A percentile compares a stretch with the other conserved stretches of the same genome.
Evolutionary conservation across 768 basidiomycete species (phyloP).

Genomic region (Mycena leptocephala): DNA sequence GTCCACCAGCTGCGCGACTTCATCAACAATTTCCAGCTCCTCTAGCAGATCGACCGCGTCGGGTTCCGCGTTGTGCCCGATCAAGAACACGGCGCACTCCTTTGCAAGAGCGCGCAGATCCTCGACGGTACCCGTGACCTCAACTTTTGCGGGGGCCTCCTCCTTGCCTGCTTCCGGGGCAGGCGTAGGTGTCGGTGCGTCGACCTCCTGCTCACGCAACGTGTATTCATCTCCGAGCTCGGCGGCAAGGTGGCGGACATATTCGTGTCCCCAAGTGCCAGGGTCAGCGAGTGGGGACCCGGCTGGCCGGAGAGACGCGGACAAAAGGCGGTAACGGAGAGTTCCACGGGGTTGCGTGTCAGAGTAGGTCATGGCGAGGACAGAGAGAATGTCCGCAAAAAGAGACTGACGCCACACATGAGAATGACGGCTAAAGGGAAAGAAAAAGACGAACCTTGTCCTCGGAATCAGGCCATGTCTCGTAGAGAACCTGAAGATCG

Average conservation of each 20-base stretch:
- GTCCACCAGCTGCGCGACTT: slow-evolving; percentile 86
- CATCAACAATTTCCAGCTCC: slow-evolving; percentile 91
- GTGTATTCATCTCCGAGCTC: slow-evolving; percentile 96
- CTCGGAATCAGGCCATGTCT: slow-evolving; percentile 84
- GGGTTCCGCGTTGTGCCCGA: slow-evolving; percentile 96
- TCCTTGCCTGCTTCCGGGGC: slow-evolving; percentile 48
- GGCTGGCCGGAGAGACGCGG: slow-evolving; percentile 76
- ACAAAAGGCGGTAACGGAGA: slow-evolving; percentile 91
- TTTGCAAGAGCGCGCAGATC: slow-evolving; percentile 85
- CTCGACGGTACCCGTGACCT: slow-evolving; percentile 75
- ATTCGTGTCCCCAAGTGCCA: slow-evolving; percentile 99
- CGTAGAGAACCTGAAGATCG: slow-evolving; percentile 87
- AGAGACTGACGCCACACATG: slow-evolving; percentile 73
- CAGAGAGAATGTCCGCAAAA: slow-evolving; percentile 97
- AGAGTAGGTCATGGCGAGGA: slow-evolving; percentile 99
- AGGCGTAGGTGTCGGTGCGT: slow-evolving; percentile 37
- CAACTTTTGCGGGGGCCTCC: slow-evolving; percentile 45
- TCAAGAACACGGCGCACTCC: slow-evolving; percentile 91
- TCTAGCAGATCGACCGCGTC: slow-evolving; percentile 97
- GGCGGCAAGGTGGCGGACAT: slow-evolving; percentile 95
- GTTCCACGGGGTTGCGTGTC: slow-evolving; percentile 98
- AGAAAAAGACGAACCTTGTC: slow-evolving; percentile 71
- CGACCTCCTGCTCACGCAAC: slow-evolving; percentile 71
- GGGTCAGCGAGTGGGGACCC: slow-evolving; percentile 86
- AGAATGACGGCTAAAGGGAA: background rate